These are phyloP conservation scores for Diplodia scrobiculata DNA, from an alignment of 2,329 filamentous ascomycete genomes.

Conservation along the genomic window DNA sequence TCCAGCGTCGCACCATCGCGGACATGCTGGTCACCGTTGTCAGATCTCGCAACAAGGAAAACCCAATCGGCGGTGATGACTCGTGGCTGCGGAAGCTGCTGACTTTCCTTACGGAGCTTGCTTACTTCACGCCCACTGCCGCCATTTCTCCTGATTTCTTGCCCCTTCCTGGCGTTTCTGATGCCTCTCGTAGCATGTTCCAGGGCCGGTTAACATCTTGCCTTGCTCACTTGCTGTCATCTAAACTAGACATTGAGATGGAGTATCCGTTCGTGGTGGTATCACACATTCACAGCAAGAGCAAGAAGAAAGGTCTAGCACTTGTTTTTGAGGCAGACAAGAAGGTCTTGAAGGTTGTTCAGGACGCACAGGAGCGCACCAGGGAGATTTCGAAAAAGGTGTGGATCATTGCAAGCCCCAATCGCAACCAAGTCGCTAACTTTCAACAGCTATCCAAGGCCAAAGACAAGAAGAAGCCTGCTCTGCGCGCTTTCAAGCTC, in stretches of 20 bases:
- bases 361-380: slow-evolving; percentile 40
- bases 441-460: slow-evolving; percentile 28
- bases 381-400: slow-evolving; percentile 38
- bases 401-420: background rate
- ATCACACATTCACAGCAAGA: slow-evolving; percentile 40
- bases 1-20: slow-evolving; percentile 53
- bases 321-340: slow-evolving; percentile 55
- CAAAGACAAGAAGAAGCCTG: slow-evolving; percentile 44
- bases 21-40: slow-evolving; percentile 57
- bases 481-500: slow-evolving; percentile 69
- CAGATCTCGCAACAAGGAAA: slow-evolving; percentile 43
- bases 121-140: slow-evolving; percentile 52
- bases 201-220: slow-evolving; percentile 59
- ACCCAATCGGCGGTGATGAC: slow-evolving; percentile 44
- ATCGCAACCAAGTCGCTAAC: slow-evolving; percentile 27
- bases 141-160: slow-evolving; percentile 40
- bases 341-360: slow-evolving; percentile 45
- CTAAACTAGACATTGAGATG: slow-evolving; percentile 44
- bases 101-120: slow-evolving; percentile 52
- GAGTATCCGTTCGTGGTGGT: slow-evolving; percentile 47
- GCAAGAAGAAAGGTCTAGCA: slow-evolving; percentile 41
- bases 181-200: slow-evolving; percentile 55
- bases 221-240: slow-evolving; percentile 54
- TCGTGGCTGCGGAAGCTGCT: slow-evolving; percentile 51
- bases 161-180: slow-evolving; percentile 51